Evolutionary conservation across 1,139 yeast genomes (phyloP).

Genomic region (Entelexis paramagnoliae): DNA sequence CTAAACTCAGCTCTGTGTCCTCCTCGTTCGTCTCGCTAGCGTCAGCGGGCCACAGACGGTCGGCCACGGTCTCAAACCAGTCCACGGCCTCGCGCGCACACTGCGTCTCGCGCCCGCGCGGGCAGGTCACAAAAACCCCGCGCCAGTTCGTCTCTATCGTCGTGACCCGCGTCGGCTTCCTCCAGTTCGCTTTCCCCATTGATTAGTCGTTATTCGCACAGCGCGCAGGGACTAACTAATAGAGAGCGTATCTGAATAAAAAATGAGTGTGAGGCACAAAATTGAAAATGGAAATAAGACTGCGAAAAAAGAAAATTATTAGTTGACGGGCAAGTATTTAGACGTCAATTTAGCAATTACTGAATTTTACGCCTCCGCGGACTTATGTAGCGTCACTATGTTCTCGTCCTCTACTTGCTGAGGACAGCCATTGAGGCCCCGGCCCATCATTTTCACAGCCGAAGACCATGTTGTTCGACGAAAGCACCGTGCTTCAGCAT

Average conservation of each 20-base stretch:
- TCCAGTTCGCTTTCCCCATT: slow-evolving; percentile 17
- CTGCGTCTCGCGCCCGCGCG: slow-evolving; percentile 62
- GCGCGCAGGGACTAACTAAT: background rate
- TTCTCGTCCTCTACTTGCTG: too few species aligned
- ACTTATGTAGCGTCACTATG: too few species aligned
- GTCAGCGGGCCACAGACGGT: slow-evolving; percentile 30
- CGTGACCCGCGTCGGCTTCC: slow-evolving; percentile 18
- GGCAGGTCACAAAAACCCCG: slow-evolving; percentile 81
- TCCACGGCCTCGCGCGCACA: slow-evolving; percentile 64
- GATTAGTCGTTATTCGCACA: background rate
- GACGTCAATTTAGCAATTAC: too few species aligned
- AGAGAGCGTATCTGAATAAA: background rate
- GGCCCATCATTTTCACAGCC: too few species aligned
- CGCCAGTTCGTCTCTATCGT: slow-evolving; percentile 61
- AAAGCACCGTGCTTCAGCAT: too few species aligned
- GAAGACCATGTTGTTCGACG: too few species aligned
- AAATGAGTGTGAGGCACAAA: too few species aligned
- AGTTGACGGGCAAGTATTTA: too few species aligned
- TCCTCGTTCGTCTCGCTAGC: slow-evolving; percentile 37
- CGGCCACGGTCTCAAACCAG: slow-evolving; percentile 43
- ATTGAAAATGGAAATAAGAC: too few species aligned
- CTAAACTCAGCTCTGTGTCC: slow-evolving; percentile 37
- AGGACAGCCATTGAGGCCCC: too few species aligned
- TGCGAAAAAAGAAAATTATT: too few species aligned
- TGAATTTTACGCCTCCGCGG: too few species aligned